Conservation (phyloP, 305 asterid species). For the Fraxinus velutina region DNA sequence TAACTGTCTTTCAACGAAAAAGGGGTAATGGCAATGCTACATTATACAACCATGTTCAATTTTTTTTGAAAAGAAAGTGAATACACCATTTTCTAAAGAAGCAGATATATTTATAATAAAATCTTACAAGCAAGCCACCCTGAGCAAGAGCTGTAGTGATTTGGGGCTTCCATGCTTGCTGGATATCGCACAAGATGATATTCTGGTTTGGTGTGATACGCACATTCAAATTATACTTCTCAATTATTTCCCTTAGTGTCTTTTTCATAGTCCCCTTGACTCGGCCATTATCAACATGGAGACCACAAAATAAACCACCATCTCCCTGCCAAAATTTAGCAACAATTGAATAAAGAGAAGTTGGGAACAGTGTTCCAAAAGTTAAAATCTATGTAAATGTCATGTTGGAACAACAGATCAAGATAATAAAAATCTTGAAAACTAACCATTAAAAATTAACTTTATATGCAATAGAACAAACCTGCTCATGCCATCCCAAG, state of each 20-base stretch:
- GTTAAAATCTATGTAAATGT: background rate
- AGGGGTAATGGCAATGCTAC: background rate
- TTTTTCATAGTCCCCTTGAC: conserved; percentile 50
- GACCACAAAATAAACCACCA: conserved; percentile 70
- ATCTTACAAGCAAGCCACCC: conserved; percentile 82
- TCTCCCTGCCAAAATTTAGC: conserved; percentile 60
- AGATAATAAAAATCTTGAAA: background rate
- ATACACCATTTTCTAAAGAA: background rate
- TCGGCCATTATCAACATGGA: conserved; percentile 60
- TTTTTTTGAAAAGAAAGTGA: background rate
- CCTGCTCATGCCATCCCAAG: conserved; percentile 99
- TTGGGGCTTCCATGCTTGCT: conserved; percentile 56
- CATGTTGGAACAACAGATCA: background rate
- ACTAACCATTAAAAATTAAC: background rate
- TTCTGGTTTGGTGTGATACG: conserved; percentile 95
- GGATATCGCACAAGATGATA: conserved; percentile 66
- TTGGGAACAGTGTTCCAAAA: background rate
- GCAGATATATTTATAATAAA: background rate
- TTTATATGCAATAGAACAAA: conserved; percentile 17
- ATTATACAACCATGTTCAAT: background rate
- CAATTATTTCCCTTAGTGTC: conserved; percentile 54
- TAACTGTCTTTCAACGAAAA: background rate
- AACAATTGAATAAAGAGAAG: conserved; percentile 9
- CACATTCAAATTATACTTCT: conserved; percentile 63
- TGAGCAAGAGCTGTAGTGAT: conserved; percentile 88